phyloP scores from a whole-genome alignment of 169 alveolate species.

The Besnoitia besnoiti region DNA sequence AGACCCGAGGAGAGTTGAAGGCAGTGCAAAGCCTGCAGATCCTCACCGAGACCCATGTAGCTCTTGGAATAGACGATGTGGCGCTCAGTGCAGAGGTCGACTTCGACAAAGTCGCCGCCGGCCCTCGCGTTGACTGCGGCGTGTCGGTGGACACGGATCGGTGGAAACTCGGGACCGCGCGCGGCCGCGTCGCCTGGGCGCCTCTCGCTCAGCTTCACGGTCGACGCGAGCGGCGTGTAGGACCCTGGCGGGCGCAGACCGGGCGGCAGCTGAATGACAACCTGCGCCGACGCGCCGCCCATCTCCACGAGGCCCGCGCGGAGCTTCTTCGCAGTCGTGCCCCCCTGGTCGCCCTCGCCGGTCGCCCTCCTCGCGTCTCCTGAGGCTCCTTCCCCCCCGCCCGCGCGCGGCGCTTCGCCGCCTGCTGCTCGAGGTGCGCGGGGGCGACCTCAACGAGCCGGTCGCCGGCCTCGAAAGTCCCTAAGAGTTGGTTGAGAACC shows the following conservation, averaged over 20 bases:
- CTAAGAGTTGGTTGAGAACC: constrained; percentile 50
- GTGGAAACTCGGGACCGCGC: not conserved
- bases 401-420: not conserved
- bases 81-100: constrained; percentile 28
- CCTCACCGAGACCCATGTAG: constrained; percentile 52
- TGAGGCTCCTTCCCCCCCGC: not conserved
- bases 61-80: constrained; percentile 38
- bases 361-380: not conserved
- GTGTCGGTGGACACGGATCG: not conserved
- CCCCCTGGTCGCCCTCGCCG: not conserved
- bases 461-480: not conserved
- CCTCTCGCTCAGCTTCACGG: too few species aligned
- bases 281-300: constrained; percentile 67
- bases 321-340: not conserved
- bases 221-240: not conserved
- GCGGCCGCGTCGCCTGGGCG: not conserved
- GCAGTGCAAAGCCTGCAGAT: too few species aligned
- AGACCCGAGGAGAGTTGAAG: too few species aligned
- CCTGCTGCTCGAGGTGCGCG: not conserved
- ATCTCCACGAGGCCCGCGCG: constrained; percentile 55
- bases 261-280: constrained; percentile 48
- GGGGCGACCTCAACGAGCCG: not conserved
- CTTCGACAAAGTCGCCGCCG: not conserved
- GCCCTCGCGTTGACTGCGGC: not conserved
- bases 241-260: not conserved